phyloP scores from a whole-genome alignment of 805 yeast species.

The Jamesozyma spencerorum region DNA sequence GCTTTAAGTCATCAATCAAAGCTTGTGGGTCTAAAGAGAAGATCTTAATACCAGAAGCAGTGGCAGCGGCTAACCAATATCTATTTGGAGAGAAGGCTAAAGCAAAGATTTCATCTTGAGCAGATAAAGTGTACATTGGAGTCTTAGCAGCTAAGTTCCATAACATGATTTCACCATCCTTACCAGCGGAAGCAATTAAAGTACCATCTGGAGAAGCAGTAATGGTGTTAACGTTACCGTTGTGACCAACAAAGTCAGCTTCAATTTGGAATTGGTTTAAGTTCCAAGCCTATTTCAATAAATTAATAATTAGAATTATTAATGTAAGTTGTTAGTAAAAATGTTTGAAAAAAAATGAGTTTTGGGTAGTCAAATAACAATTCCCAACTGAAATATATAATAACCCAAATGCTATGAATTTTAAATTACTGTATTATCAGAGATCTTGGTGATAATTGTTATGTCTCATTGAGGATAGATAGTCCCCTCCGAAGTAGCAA shows the following conservation, averaged over 20 bases:
- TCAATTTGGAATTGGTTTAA: conserved; percentile 70
- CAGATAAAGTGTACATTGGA: conserved; percentile 85
- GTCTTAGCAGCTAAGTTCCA: conserved; percentile 89
- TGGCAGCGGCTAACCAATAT: conserved; percentile 99
- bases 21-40: conserved; percentile 93
- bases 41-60: conserved; percentile 95
- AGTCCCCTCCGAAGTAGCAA: conserved; percentile 97
- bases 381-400: background rate
- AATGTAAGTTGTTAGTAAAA: conserved; percentile 37
- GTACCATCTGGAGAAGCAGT: conserved; percentile 99
- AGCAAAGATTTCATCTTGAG: conserved; percentile 95
- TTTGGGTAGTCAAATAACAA: background rate
- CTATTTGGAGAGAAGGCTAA: conserved; percentile 99
- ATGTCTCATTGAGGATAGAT: conserved; percentile 85
- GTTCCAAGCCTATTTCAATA: conserved; percentile 74
- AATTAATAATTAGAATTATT: background rate
- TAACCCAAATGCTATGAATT: background rate
- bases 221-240: conserved; percentile 94
- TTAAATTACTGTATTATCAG: conserved; percentile 45
- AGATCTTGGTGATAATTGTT: conserved; percentile 93
- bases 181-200: conserved; percentile 98
- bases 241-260: conserved; percentile 98
- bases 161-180: conserved; percentile 96
- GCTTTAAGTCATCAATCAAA: conserved; percentile 94
- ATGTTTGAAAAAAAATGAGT: conserved; percentile 3